Evolutionary conservation across 768 basidiomycete species (phyloP).

Genomic region (Naganishia vaughanmartiniae): DNA sequence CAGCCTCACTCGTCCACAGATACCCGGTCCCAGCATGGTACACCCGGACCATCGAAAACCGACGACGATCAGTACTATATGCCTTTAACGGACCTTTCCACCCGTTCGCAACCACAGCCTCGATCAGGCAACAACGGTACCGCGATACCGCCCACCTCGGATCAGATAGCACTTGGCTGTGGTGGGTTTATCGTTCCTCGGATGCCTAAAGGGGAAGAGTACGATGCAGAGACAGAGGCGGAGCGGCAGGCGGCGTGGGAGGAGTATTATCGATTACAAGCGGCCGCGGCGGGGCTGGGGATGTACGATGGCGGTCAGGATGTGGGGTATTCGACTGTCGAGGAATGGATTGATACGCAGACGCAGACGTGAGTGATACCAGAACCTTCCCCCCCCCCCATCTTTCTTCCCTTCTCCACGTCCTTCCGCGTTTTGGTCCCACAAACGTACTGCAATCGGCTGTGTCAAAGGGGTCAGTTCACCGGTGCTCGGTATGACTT

Average conservation of each 20-base stretch:
- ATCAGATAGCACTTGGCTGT: too few relatives aligned
- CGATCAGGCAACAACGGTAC: too few relatives aligned
- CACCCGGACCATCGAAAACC: neutral
- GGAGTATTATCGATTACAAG: slow-evolving; percentile 16
- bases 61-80: neutral
- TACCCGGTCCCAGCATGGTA: neutral
- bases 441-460: neutral
- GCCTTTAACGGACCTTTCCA: slow-evolving; percentile 4
- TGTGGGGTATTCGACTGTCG: neutral
- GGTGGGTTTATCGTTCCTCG: neutral
- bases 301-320: neutral
- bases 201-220: slow-evolving; percentile 28
- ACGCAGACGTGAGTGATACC: neutral
- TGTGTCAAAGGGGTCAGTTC: neutral
- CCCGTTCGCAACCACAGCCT: neutral
- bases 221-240: slow-evolving; percentile 27
- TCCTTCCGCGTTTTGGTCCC: too few relatives aligned
- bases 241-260: slow-evolving; percentile 28
- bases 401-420: neutral
- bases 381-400: neutral
- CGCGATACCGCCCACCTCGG: too few relatives aligned
- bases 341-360: neutral
- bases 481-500: neutral
- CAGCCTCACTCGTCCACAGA: neutral
- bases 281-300: neutral